Evolutionary conservation across 75 land plant genomes (phyloP).

Genomic region (Sequoiadendron giganteum): DNA sequence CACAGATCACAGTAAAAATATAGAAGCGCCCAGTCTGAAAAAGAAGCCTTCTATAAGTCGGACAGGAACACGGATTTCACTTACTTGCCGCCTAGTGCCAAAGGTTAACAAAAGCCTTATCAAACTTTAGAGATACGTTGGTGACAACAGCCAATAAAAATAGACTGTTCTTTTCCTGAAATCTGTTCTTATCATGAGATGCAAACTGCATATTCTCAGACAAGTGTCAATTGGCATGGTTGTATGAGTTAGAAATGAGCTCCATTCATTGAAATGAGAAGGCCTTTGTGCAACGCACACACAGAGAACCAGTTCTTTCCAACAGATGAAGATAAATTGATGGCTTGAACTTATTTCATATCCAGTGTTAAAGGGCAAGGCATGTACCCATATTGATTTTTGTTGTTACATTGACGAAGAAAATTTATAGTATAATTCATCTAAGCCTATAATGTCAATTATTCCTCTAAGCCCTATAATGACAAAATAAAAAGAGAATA

Average conservation of each 20-base stretch:
- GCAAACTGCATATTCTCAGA: not conserved
- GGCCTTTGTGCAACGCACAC: not conserved
- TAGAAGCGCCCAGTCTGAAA: slow-evolving; percentile 12
- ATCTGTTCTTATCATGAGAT: not conserved
- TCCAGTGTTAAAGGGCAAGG: not conserved
- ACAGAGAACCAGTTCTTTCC: not conserved
- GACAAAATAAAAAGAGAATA: not conserved
- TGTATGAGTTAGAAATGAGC: not conserved
- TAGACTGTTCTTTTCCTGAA: not conserved
- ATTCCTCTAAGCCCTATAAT: not conserved
- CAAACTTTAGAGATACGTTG: slow-evolving; percentile 9
- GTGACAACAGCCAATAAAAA: not conserved
- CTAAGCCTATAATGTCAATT: not conserved
- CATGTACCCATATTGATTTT: not conserved
- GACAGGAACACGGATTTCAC: slow-evolving; percentile 63
- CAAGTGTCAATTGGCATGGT: not conserved
- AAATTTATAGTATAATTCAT: not conserved
- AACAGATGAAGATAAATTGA: not conserved
- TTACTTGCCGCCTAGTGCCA: slow-evolving; percentile 80
- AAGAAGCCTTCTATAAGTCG: slow-evolving; percentile 28
- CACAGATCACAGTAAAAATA: slow-evolving; percentile 30
- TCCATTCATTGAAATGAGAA: not conserved
- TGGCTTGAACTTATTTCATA: not conserved
- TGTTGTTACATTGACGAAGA: not conserved
- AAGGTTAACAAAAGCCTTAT: slow-evolving; percentile 29